Percentiles rank a stretch among this genome's conserved stretches.
phyloP scores from a whole-genome alignment of 148 eudicot genomes.

The Nyssa sinensis region DNA sequence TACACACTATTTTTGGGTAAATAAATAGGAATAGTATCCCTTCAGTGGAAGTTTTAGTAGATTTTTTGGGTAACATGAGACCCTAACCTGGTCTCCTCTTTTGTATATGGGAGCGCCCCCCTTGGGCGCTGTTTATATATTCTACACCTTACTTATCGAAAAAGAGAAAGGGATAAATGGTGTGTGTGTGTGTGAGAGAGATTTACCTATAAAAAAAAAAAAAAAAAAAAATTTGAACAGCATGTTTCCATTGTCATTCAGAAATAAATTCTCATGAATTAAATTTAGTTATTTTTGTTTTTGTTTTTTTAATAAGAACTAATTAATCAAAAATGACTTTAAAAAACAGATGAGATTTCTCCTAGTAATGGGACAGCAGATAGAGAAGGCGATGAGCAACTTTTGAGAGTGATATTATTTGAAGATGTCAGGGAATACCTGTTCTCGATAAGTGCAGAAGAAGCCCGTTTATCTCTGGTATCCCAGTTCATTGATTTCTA shows the following conservation, averaged over 20 bases:
- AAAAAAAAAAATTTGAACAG: not conserved
- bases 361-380: constrained; percentile 35
- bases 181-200: too few relatives aligned
- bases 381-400: constrained; percentile 66
- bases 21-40: too few relatives aligned
- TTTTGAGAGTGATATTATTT: constrained; percentile 65
- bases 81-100: too few relatives aligned
- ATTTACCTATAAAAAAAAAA: not conserved
- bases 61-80: too few relatives aligned
- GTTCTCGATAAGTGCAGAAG: constrained; percentile 69
- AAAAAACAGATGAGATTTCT: constrained; percentile 34
- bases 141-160: too few relatives aligned
- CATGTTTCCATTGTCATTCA: not conserved
- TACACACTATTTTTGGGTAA: too few relatives aligned
- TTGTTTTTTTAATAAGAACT: not conserved
- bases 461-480: constrained; percentile 73
- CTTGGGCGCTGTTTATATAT: too few relatives aligned
- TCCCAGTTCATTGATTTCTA: constrained; percentile 83
- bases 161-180: too few relatives aligned
- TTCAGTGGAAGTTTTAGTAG: too few relatives aligned
- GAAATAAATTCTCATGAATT: not conserved
- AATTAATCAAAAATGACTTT: not conserved
- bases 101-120: too few relatives aligned
- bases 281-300: not conserved
- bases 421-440: constrained; percentile 80